A percentile compares a stretch with the other conserved stretches of the same genome.
Evolutionary conservation across 2,329 filamentous ascomycete species (phyloP).

Genomic region (Phoma herbarum): DNA sequence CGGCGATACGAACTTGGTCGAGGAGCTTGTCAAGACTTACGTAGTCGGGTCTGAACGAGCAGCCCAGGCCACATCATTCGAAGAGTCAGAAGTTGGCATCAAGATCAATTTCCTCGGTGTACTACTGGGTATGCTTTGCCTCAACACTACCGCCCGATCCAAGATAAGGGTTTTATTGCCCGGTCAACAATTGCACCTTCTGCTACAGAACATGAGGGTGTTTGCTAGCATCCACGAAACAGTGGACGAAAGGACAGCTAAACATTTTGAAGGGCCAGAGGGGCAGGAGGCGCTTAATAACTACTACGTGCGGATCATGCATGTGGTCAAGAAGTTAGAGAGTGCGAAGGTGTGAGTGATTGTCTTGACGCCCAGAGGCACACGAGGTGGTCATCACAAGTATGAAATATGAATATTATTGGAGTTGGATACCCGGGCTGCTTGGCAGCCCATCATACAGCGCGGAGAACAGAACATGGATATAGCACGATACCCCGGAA

Average conservation of each 20-base stretch:
- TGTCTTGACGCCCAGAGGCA: slow-evolving; percentile 5
- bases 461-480: slow-evolving; percentile 1
- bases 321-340: slow-evolving; percentile 60
- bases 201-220: slow-evolving; percentile 68
- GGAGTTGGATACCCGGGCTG: slow-evolving; percentile 10
- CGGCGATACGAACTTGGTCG: slow-evolving; percentile 59
- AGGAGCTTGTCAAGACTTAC: slow-evolving; percentile 71
- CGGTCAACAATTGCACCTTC: slow-evolving; percentile 56
- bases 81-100: slow-evolving; percentile 82
- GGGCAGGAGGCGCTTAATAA: slow-evolving; percentile 56
- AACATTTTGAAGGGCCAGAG: slow-evolving; percentile 57
- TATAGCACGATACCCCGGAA: slow-evolving; percentile 29
- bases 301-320: slow-evolving; percentile 64
- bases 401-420: slow-evolving; percentile 15
- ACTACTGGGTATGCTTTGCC: slow-evolving; percentile 80
- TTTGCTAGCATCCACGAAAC: slow-evolving; percentile 68
- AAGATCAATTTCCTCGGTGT: slow-evolving; percentile 87
- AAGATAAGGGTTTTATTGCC: slow-evolving; percentile 56
- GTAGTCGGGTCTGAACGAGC: slow-evolving; percentile 71
- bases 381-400: neutral
- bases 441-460: neutral
- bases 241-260: slow-evolving; percentile 57
- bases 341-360: slow-evolving; percentile 22
- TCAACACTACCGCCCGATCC: slow-evolving; percentile 59
- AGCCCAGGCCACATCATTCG: slow-evolving; percentile 66